Percentiles rank a stretch among this genome's conserved stretches.
phyloP scores from a whole-genome alignment of 208 protist species.

The Trypanosomatidae sp. region DNA sequence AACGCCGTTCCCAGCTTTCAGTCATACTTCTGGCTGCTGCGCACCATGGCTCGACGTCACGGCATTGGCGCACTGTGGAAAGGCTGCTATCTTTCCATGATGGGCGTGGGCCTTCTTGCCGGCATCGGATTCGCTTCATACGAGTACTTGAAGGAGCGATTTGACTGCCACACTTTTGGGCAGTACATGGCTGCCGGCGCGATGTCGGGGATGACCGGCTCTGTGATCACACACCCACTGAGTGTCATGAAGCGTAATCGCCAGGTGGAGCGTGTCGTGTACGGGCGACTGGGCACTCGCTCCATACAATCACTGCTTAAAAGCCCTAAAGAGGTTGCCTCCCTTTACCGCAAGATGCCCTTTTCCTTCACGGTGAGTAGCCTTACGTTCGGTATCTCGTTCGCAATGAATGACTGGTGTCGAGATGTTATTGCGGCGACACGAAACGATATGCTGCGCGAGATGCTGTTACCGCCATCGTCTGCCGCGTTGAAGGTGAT shows the following conservation, averaged over 20 bases:
- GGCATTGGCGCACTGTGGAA: constrained; percentile 68
- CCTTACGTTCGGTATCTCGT: constrained; percentile 79
- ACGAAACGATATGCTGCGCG: constrained; percentile 65
- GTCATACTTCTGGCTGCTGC: constrained; percentile 82
- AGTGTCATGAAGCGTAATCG: constrained; percentile 83
- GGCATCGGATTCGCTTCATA: constrained; percentile 92
- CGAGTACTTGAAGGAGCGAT: constrained; percentile 79
- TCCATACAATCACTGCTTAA: constrained; percentile 49
- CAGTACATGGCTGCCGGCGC: constrained; percentile 71
- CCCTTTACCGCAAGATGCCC: constrained; percentile 76
- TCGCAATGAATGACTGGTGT: constrained; percentile 79
- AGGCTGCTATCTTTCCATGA: constrained; percentile 83
- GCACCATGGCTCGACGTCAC: constrained; percentile 52
- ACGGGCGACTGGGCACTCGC: constrained; percentile 29
- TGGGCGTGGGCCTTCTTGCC: constrained; percentile 86
- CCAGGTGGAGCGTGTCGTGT: constrained; percentile 68
- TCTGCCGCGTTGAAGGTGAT: not conserved
- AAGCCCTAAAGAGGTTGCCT: constrained; percentile 42
- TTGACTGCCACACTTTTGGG: constrained; percentile 60
- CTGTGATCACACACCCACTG: constrained; percentile 87
- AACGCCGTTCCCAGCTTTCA: constrained; percentile 46
- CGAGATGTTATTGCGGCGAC: constrained; percentile 56
- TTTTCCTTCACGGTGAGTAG: constrained; percentile 66
- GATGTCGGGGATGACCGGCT: constrained; percentile 66
- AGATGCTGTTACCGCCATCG: constrained; percentile 44